A percentile compares a stretch with the other conserved stretches of the same genome.
Evolutionary conservation across 768 basidiomycete genomes (phyloP).

Genomic region (Tulasnella sp.): DNA sequence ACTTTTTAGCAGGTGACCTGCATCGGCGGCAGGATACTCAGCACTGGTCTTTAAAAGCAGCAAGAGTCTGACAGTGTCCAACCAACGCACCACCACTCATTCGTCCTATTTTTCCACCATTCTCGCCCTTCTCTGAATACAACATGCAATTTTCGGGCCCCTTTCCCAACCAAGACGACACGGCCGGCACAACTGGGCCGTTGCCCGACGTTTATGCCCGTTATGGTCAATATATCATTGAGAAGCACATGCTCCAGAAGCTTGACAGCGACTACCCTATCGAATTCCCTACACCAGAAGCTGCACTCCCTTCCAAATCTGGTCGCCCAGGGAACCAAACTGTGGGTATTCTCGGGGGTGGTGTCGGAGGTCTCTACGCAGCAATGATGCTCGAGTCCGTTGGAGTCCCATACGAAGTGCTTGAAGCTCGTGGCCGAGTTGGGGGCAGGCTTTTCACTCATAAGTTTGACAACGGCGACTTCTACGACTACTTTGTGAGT

Average conservation of each 20-base stretch:
- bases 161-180: background rate
- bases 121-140: background rate
- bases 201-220: background rate
- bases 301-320: background rate
- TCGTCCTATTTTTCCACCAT: background rate
- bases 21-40: background rate
- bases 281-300: background rate
- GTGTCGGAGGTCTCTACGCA: slow-evolving; percentile 40
- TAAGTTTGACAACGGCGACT: slow-evolving; percentile 34
- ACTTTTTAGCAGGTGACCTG: background rate
- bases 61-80: background rate
- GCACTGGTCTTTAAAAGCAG: background rate
- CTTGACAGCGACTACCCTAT: background rate
- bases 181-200: too few relatives aligned
- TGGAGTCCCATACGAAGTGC: slow-evolving; percentile 43
- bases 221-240: slow-evolving; percentile 3
- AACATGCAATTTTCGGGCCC: background rate
- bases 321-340: slow-evolving; percentile 33
- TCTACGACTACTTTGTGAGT: slow-evolving; percentile 40
- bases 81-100: background rate
- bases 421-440: slow-evolving; percentile 42
- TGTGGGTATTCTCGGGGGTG: slow-evolving; percentile 41
- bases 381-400: slow-evolving; percentile 47
- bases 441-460: slow-evolving; percentile 49
- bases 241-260: slow-evolving; percentile 3